Conservation (phyloP, 2,329 filamentous ascomycete genomes). For the Ustilaginoidea virens region DNA sequence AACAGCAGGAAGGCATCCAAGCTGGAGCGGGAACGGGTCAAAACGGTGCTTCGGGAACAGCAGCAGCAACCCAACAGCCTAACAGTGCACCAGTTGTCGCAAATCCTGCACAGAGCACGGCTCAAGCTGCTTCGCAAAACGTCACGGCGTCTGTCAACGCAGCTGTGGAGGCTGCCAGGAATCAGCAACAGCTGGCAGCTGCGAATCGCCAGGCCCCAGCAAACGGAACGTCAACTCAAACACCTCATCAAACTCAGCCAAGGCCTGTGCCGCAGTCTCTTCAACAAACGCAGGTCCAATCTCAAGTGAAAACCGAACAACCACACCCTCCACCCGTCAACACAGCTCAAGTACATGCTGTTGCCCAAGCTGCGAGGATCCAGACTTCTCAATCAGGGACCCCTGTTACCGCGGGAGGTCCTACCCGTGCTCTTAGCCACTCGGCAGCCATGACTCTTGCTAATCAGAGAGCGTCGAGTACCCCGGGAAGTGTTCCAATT, state of each 20-base stretch:
- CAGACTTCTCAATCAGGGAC: constrained; percentile 33
- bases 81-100: constrained; percentile 10
- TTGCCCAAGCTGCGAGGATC: constrained; percentile 31
- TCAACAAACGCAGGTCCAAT: constrained; percentile 11
- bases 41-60: constrained; percentile 10
- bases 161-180: constrained; percentile 30
- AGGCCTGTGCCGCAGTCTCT: constrained; percentile 13
- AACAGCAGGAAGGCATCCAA: constrained; percentile 24
- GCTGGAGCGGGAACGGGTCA: constrained; percentile 8
- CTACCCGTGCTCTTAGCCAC: constrained; percentile 29
- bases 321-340: constrained; percentile 30
- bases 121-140: constrained; percentile 15
- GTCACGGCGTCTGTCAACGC: constrained; percentile 25
- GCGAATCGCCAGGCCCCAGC: constrained; percentile 14
- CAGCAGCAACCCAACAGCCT: constrained; percentile 12
- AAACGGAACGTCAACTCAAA: constrained; percentile 12
- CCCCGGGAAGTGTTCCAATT: constrained; percentile 17
- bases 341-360: constrained; percentile 22
- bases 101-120: constrained; percentile 11
- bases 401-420: constrained; percentile 20
- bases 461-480: constrained; percentile 24
- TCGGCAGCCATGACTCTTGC: constrained; percentile 33
- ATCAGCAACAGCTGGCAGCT: constrained; percentile 19
- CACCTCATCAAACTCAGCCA: constrained; percentile 11
- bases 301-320: constrained; percentile 16